These are phyloP conservation scores for Penstemon davidsonii DNA, from an alignment of 257 asterid species.

Conservation along the genomic window DNA sequence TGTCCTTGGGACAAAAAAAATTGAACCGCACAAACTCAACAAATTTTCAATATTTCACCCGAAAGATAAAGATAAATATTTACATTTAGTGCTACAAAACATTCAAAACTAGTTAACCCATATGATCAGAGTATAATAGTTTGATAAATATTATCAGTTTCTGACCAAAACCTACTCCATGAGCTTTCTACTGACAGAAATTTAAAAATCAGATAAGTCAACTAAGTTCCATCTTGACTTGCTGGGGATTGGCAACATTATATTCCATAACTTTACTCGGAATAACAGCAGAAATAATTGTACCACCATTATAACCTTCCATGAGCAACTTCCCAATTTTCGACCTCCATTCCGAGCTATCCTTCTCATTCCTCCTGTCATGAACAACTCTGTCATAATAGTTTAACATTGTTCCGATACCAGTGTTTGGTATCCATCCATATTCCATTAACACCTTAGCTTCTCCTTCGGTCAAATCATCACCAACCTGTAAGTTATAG, in stretches of 20 bases:
- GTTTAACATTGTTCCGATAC: conserved; percentile 87
- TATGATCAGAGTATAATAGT: conserved; percentile 10
- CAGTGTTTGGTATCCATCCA: conserved; percentile 88
- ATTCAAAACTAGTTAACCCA: neutral
- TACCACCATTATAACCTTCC: conserved; percentile 81
- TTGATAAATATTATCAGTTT: neutral
- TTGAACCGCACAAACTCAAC: too few relatives aligned
- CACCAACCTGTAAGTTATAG: conserved; percentile 60
- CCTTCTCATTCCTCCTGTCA: conserved; percentile 58
- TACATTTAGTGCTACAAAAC: too few relatives aligned
- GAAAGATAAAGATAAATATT: too few relatives aligned
- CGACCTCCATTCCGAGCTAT: conserved; percentile 74
- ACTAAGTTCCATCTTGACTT: conserved; percentile 54
- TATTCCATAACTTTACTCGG: conserved; percentile 41
- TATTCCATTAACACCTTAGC: conserved; percentile 67
- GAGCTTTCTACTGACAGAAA: conserved; percentile 26
- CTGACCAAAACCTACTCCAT: conserved; percentile 5
- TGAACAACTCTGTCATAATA: conserved; percentile 85
- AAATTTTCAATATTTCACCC: too few relatives aligned
- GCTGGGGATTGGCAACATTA: conserved; percentile 30
- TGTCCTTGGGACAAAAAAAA: too few relatives aligned
- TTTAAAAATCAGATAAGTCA: conserved; percentile 28
- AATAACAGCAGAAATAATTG: conserved; percentile 34
- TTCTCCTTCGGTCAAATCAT: conserved; percentile 84
- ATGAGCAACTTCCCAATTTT: conserved; percentile 80